Evolutionary conservation across 2,329 filamentous ascomycete species (phyloP).

Genomic region (Ascochyta rabiei): DNA sequence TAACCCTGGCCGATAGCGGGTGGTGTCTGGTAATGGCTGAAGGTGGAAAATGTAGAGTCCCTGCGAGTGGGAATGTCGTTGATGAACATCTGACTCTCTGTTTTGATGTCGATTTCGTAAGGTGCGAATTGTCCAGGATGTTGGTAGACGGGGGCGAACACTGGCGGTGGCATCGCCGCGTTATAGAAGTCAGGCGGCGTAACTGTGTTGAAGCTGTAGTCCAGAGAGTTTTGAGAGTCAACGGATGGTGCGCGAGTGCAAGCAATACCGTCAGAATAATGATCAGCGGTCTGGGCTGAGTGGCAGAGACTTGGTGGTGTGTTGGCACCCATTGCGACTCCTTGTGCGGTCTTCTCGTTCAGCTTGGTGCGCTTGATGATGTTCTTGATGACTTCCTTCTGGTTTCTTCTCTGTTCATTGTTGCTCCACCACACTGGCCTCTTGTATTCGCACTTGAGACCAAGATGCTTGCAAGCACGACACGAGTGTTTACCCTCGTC

Average conservation of each 20-base stretch:
- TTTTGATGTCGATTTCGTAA: constrained; percentile 96
- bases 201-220: constrained; percentile 70
- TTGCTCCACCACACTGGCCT: constrained; percentile 97
- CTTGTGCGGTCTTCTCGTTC: constrained; percentile 76
- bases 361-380: constrained; percentile 98
- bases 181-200: constrained; percentile 64
- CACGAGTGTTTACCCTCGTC: constrained; percentile 70
- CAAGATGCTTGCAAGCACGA: constrained; percentile 71
- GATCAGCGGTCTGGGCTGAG: constrained; percentile 80
- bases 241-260: constrained; percentile 75
- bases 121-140: constrained; percentile 71
- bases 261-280: constrained; percentile 75
- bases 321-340: constrained; percentile 56
- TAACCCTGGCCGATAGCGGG: constrained; percentile 72
- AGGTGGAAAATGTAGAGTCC: constrained; percentile 89
- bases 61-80: constrained; percentile 84
- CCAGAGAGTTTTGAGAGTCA: constrained; percentile 75
- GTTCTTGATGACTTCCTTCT: constrained; percentile 96
- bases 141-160: constrained; percentile 51
- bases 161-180: constrained; percentile 62
- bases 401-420: constrained; percentile 79
- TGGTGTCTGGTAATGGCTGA: constrained; percentile 86
- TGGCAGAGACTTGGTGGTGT: constrained; percentile 82
- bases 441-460: constrained; percentile 93
- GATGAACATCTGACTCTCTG: constrained; percentile 90